phyloP scores from a whole-genome alignment of 2,329 filamentous ascomycete species.

The Xenosphaeropsis pyriputrescens region DNA sequence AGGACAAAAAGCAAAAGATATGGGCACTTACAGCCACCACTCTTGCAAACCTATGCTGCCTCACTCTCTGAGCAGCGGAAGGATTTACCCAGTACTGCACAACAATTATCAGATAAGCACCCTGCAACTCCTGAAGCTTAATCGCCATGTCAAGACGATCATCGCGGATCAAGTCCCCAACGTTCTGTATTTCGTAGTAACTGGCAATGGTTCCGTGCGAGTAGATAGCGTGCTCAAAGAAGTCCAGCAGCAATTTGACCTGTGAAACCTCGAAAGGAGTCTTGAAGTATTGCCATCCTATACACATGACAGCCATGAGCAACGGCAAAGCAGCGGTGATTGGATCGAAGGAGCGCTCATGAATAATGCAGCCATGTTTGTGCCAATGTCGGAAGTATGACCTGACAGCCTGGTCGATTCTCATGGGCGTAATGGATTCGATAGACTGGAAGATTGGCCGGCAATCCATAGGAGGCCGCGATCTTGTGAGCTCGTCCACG shows the following conservation, averaged over 20 bases:
- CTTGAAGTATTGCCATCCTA: constrained; percentile 12
- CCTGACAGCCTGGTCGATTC: constrained; percentile 11
- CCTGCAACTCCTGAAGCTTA: constrained; percentile 15
- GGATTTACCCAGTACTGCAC: constrained; percentile 17
- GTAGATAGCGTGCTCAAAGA: not conserved
- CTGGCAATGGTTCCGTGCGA: not conserved
- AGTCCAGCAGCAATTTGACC: not conserved
- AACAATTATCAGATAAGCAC: constrained; percentile 16
- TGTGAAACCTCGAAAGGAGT: not conserved
- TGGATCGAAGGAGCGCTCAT: constrained; percentile 16
- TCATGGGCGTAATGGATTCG: constrained; percentile 11
- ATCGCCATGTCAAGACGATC: no score
- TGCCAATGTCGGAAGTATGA: constrained; percentile 19
- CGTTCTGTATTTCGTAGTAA: not conserved
- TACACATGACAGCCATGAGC: constrained; percentile 14
- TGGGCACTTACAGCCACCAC: constrained; percentile 11
- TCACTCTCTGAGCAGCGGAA: constrained; percentile 12
- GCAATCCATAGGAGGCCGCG: constrained; percentile 1
- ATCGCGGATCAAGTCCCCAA: not conserved
- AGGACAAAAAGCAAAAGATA: not conserved
- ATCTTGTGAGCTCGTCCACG: constrained; percentile 6
- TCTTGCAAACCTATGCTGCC: constrained; percentile 14
- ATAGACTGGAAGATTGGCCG: constrained; percentile 10
- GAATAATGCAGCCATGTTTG: constrained; percentile 16
- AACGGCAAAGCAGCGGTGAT: constrained; percentile 14